Conservation (phyloP, 306 rosid species). For the Vicia sativa region DNA sequence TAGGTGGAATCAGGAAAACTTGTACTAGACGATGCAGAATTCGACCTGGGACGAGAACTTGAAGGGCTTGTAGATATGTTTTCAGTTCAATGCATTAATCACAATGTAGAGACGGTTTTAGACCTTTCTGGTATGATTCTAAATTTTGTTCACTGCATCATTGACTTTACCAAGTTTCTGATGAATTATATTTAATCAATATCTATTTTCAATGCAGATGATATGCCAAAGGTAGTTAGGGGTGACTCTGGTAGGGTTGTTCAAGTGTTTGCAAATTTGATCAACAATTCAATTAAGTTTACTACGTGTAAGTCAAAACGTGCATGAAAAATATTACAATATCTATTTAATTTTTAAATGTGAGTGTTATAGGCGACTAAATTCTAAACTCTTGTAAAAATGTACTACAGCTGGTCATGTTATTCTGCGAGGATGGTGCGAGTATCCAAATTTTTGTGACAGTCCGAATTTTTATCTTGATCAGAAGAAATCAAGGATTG, state of each 20-base stretch:
- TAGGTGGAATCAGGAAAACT: conserved; percentile 99
- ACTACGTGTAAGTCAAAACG: conserved; percentile 72
- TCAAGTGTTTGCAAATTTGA: conserved; percentile 91
- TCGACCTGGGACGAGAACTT: conserved; percentile 92
- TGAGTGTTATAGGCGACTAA: conserved; percentile 12
- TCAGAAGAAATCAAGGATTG: conserved; percentile 58
- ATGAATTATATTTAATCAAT: conserved; percentile 1
- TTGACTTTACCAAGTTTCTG: conserved; percentile 19
- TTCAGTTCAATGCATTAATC: conserved; percentile 96
- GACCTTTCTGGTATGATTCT: conserved; percentile 79
- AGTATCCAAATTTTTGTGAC: conserved; percentile 49
- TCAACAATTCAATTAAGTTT: conserved; percentile 96
- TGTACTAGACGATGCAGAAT: conserved; percentile 91
- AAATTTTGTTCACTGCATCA: conserved; percentile 2
- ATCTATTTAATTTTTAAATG: background rate
- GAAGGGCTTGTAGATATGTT: conserved; percentile 99
- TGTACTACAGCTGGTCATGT: conserved; percentile 88
- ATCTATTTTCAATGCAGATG: conserved; percentile 58
- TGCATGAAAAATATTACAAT: conserved; percentile 5
- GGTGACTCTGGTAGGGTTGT: conserved; percentile 99
- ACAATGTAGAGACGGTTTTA: conserved; percentile 91
- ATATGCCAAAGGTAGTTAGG: conserved; percentile 82
- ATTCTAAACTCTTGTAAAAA: conserved; percentile 37
- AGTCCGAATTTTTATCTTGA: conserved; percentile 48
- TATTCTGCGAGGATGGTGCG: conserved; percentile 91